phyloP scores from a whole-genome alignment of 108 stramenopile genomes.

The Discostella stelligeroides region DNA sequence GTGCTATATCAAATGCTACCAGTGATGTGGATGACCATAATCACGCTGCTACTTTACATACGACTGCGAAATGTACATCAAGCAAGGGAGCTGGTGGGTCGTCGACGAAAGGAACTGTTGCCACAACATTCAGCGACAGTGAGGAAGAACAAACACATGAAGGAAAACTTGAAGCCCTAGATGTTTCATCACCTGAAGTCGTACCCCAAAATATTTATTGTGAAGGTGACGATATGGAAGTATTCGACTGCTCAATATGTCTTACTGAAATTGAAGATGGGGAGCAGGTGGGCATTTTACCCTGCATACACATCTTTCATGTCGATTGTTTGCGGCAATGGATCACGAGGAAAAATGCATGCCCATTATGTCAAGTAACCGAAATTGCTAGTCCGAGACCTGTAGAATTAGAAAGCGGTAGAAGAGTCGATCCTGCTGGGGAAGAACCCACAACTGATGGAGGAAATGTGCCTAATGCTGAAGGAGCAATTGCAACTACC shows the following conservation, averaged over 20 bases:
- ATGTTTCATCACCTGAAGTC: not conserved
- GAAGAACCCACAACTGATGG: not conserved
- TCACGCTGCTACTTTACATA: not conserved
- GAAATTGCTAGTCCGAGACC: slow-evolving; percentile 59
- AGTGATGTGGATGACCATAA: slow-evolving; percentile 4
- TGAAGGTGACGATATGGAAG: slow-evolving; percentile 30
- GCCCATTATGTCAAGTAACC: slow-evolving; percentile 69
- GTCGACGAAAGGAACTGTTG: slow-evolving; percentile 44
- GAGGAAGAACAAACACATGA: not conserved
- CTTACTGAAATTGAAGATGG: slow-evolving; percentile 60
- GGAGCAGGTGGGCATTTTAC: slow-evolving; percentile 61
- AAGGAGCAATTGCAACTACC: not conserved
- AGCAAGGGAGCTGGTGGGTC: slow-evolving; percentile 4
- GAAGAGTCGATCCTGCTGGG: not conserved
- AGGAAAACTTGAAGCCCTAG: not conserved
- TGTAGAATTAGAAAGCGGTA: slow-evolving; percentile 10
- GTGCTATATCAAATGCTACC: not conserved
- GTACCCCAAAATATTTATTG: slow-evolving; percentile 1
- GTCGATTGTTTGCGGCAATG: slow-evolving; percentile 67
- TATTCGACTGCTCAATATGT: slow-evolving; percentile 67
- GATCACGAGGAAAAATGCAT: slow-evolving; percentile 67
- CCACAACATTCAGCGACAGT: slow-evolving; percentile 1
- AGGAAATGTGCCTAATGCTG: not conserved
- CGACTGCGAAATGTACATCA: slow-evolving; percentile 14
- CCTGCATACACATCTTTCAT: slow-evolving; percentile 70